These are phyloP conservation scores for Pseudoturritis turrita DNA, from an alignment of 345 rosid species.

Conservation along the genomic window DNA sequence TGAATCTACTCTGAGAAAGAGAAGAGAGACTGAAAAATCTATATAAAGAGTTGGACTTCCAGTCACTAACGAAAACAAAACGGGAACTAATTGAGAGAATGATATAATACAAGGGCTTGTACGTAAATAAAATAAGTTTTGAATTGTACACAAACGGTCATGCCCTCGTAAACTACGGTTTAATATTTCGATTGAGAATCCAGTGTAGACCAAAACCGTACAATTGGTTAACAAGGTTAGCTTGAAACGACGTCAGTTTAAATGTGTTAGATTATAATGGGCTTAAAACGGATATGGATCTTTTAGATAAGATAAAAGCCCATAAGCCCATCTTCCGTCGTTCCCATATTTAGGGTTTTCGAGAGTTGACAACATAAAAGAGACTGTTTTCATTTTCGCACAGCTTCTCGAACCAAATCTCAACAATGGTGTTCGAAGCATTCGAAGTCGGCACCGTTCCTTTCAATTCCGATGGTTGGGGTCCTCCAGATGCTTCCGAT, in stretches of 20 bases:
- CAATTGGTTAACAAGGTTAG: neutral
- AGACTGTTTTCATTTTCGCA: neutral
- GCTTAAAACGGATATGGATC: neutral
- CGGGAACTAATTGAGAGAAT: neutral
- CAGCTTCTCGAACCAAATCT: slow-evolving; percentile 4
- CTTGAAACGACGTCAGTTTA: neutral
- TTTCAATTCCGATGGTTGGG: slow-evolving; percentile 95
- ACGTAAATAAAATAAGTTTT: neutral
- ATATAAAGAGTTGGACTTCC: neutral
- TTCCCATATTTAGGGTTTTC: slow-evolving; percentile 22
- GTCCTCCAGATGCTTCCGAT: slow-evolving; percentile 51
- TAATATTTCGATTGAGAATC: neutral
- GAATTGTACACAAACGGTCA: too few relatives aligned
- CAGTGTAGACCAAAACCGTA: neutral
- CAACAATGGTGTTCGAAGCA: slow-evolving; percentile 34
- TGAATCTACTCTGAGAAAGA: neutral
- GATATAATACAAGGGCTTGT: neutral
- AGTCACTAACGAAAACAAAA: neutral
- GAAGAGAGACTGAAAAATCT: neutral
- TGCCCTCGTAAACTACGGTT: too few relatives aligned
- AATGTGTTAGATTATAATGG: neutral
- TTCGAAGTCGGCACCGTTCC: slow-evolving; percentile 81
- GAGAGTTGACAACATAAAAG: neutral
- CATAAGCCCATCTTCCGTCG: neutral
- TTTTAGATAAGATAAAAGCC: neutral